Conservation (phyloP, 1,284 basidiomycete species). For the Ganoderma sinense region DNA sequence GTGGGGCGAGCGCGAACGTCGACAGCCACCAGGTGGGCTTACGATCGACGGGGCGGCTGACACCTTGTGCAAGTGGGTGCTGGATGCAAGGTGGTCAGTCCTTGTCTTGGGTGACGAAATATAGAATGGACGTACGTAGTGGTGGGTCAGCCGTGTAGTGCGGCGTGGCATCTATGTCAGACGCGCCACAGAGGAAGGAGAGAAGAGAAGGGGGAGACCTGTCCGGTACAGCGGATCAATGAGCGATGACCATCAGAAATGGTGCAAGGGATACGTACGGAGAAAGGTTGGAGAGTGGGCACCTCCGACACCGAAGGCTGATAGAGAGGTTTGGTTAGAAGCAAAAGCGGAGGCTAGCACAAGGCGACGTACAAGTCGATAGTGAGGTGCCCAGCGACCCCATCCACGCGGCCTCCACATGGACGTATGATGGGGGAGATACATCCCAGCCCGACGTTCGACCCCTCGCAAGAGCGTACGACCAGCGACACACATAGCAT, state of each 20-base stretch:
- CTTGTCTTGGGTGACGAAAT: background rate
- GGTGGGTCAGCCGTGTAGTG: background rate
- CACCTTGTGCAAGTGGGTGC: background rate
- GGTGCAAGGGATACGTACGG: too few species aligned
- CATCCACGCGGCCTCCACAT: background rate
- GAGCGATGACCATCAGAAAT: background rate
- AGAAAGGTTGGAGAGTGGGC: background rate
- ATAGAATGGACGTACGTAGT: slow-evolving; percentile 1
- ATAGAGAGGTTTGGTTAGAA: background rate
- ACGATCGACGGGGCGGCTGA: slow-evolving; percentile 11
- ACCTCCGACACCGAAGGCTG: background rate
- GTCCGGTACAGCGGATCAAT: background rate
- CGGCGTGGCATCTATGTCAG: background rate
- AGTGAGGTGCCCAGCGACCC: background rate
- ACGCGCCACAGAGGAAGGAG: background rate
- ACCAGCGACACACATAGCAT: background rate
- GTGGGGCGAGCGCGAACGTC: slow-evolving; percentile 17
- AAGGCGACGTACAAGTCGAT: background rate
- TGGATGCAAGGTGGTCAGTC: background rate
- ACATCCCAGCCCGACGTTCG: background rate
- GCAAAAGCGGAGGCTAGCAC: background rate
- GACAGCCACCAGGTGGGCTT: slow-evolving; percentile 17
- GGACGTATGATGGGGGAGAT: background rate
- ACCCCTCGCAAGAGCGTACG: background rate
- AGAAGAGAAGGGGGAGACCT: background rate